phyloP scores from a whole-genome alignment of 2,329 filamentous ascomycete species.

The Scorias spongiosa region DNA sequence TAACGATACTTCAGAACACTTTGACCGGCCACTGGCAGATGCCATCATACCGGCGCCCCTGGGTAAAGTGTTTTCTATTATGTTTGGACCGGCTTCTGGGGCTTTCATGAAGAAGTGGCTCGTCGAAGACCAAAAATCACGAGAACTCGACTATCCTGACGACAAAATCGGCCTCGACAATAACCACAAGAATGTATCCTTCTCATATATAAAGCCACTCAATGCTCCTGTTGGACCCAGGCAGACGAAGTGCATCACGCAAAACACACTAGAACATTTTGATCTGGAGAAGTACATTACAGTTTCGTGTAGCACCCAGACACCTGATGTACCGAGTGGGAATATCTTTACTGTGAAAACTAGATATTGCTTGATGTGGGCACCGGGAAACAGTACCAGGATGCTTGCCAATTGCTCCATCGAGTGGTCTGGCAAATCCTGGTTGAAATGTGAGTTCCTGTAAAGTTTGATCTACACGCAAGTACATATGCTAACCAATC shows the following conservation, averaged over 20 bases:
- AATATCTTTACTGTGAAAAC: conserved; percentile 88
- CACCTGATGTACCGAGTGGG: conserved; percentile 86
- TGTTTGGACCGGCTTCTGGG: conserved; percentile 70
- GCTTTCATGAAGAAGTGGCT: conserved; percentile 80
- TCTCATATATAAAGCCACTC: conserved; percentile 84
- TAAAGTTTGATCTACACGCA: conserved; percentile 2
- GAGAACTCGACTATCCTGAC: conserved; percentile 68
- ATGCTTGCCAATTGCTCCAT: conserved; percentile 78
- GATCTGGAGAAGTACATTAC: conserved; percentile 80
- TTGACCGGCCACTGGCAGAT: conserved; percentile 72
- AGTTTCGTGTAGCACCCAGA: conserved; percentile 71
- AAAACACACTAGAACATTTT: conserved; percentile 65
- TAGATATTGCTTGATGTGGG: conserved; percentile 89
- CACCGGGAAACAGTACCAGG: conserved; percentile 67
- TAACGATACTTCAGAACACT: conserved; percentile 62
- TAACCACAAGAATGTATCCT: conserved; percentile 60
- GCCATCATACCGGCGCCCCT: conserved; percentile 75
- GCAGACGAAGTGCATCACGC: conserved; percentile 87
- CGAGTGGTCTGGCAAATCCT: conserved; percentile 96
- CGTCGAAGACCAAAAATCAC: conserved; percentile 71
- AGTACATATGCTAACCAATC: conserved; percentile 3
- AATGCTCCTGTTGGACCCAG: conserved; percentile 72
- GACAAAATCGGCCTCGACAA: conserved; percentile 59
- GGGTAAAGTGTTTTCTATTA: conserved; percentile 75
- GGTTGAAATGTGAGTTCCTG: conserved; percentile 63